Conservation (phyloP, 164 flowering plant species). For the Akebia trifoliata region DNA sequence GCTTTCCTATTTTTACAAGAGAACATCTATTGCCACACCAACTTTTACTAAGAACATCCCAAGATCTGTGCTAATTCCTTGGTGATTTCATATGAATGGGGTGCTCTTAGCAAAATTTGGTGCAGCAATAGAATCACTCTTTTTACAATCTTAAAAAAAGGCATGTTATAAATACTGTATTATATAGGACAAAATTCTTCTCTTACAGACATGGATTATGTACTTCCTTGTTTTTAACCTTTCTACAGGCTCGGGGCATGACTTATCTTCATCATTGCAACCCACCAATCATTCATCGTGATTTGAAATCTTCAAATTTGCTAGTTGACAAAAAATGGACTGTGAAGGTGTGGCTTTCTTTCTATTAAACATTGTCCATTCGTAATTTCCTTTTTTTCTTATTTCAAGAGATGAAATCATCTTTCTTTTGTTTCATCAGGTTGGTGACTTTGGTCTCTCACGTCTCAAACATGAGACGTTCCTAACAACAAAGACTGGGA, state of each 20-base stretch:
- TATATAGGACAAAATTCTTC: too few species aligned
- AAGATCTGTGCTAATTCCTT: too few species aligned
- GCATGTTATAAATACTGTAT: too few species aligned
- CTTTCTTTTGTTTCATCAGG: constrained; percentile 45
- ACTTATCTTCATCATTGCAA: constrained; percentile 93
- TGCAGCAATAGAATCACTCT: too few species aligned
- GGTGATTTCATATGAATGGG: too few species aligned
- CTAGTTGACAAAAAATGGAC: constrained; percentile 95
- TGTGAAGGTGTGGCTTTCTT: constrained; percentile 61
- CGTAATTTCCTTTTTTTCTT: background rate
- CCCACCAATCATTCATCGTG: constrained; percentile 93
- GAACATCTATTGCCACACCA: too few species aligned
- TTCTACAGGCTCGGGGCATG: constrained; percentile 82
- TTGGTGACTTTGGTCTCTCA: constrained; percentile 97
- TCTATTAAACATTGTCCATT: background rate
- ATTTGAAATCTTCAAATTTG: constrained; percentile 93
- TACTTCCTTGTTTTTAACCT: background rate
- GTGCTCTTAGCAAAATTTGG: too few species aligned
- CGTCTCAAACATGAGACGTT: constrained; percentile 83
- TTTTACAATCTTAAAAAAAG: too few species aligned
- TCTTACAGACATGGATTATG: background rate
- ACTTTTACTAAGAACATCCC: too few species aligned
- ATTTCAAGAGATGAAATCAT: background rate
- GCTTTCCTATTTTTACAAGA: too few species aligned
- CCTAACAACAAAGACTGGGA: constrained; percentile 76